Base-by-base conservation (phyloP, 2,329 filamentous ascomycete genomes). In the Grosmannia serpens region DNA sequence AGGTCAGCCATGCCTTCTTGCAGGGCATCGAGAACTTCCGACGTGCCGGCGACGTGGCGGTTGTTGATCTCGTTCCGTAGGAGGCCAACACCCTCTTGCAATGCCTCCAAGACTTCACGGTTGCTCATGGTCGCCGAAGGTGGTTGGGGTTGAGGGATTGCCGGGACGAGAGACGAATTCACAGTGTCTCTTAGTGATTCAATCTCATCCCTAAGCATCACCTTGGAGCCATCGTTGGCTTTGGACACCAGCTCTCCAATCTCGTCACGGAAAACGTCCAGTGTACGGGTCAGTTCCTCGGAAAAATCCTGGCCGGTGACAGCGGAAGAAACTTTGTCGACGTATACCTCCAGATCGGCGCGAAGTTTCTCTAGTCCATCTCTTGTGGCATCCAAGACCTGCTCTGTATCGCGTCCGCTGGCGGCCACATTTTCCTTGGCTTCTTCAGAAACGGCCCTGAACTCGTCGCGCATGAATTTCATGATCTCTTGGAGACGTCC, bases 1-100 rank as follows among this genome's bases (percentile, higher is more conserved):
- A 97, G 77, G 53, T 86, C 85, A 62, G 88, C 85, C 8, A 97
- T 79, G 2, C 91, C 91, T 69, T 96, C 91, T 60, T 95, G 91
- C 57, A 97, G 77, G 1, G 91, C 88, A 67, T 96, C 90, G 1
- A 97, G 77, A 13, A 96, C 88, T 67, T 96, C 91, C 56, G 90
- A 88, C 0, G 90, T 92, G 63, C 91, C 89, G 20, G 79, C 75
- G 51, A 81, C 76, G 3, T 81, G 80, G 17, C 81, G 75, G 9
- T 86, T 86, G 62, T 81, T 76, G 55, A 96, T 81, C 64, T 96
- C 91, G 20, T 82, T 78, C 6, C 89, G 82, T 38, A 96, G 78
- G 50, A 80, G 82, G 61, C 88, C 87, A 44, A 96, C 78, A 2
- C 91, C 89, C 51, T 81, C 82, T 33, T 81, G 84, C 3, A 92